These are phyloP conservation scores for Zea luxurians DNA, from an alignment of 176 grass and related monocot genomes.

Conservation along the genomic window DNA sequence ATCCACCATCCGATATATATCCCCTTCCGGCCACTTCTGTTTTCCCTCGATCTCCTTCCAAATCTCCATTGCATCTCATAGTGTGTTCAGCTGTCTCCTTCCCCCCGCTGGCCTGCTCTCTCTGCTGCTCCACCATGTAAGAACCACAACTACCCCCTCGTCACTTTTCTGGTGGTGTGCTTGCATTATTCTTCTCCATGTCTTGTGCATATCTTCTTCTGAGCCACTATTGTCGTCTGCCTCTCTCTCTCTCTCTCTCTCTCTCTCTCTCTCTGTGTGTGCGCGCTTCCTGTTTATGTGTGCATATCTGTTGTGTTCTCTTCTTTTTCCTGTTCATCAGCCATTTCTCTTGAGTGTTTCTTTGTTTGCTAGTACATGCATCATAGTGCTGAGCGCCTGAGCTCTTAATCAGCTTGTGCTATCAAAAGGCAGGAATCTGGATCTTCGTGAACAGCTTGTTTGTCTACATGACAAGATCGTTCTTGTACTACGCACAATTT, in stretches of 20 bases:
- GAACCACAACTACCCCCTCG: constrained; percentile 39
- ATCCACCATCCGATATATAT: constrained; percentile 44
- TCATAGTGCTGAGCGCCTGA: background rate
- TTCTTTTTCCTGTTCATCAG: constrained; percentile 17
- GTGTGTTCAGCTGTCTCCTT: constrained; percentile 46
- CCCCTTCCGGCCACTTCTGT: constrained; percentile 9
- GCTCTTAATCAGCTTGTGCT: constrained; percentile 19
- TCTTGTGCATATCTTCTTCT: constrained; percentile 48
- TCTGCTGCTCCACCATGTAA: constrained; percentile 70
- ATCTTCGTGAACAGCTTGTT: constrained; percentile 25
- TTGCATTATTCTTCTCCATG: constrained; percentile 54
- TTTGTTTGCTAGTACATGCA: background rate
- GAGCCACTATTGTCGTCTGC: constrained; percentile 26
- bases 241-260: background rate
- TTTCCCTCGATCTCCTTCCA: constrained; percentile 47
- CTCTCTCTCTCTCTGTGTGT: background rate
- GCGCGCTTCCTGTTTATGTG: constrained; percentile 30
- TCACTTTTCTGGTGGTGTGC: constrained; percentile 47
- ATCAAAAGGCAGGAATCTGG: background rate
- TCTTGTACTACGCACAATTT: constrained; percentile 3
- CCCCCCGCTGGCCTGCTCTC: constrained; percentile 43
- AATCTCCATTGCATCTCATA: constrained; percentile 51
- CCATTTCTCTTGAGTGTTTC: background rate
- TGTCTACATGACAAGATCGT: constrained; percentile 7
- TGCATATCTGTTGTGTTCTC: constrained; percentile 8